Base-by-base conservation (phyloP, 1,284 basidiomycete genomes). In the Ceratobasidium sp. region DNA sequence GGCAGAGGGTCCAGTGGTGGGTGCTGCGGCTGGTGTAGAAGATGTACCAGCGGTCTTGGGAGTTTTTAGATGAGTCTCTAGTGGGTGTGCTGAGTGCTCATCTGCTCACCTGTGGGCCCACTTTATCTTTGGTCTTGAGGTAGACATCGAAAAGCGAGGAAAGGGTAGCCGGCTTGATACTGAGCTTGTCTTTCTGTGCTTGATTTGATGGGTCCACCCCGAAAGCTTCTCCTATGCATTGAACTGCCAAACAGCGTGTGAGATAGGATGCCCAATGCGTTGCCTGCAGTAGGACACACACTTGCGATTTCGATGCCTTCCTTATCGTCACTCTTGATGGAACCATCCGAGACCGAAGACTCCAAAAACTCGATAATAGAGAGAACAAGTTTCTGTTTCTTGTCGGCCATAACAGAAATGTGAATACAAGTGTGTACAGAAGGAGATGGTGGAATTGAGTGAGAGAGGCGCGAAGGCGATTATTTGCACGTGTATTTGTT, bases 171-270 rank as follows among this genome's bases (percentile, higher is more conserved):
- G 96, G 96, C 83, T 93, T 92, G 81, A 97, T 90, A 78, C 88
- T 92, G 80, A 97, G 91, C 28, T 88, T 87, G 40, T 89, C 85
- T 10, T 87, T 86, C 82, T 96, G 93, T 23, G 87, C 85, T 71
- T 90, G 83, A 85, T 96, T 89, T 3, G 90, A 88, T 44, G 94
- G 92, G 87, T 97, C 94, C 77, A 98, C 91, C 69, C 92, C 93
- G 84, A 98, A 98, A 1, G 96, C 94, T 86, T 98, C 97, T 77
- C 92, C 94, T 81, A 98, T 97, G 85, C 95, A 97, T 86, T 98
- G 96, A 80, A 96, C 96, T 97, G 84, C 13, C 13, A 69, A 44
- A 33, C 13, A 73, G 46, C 15, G 40, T 12, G 67, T 60, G 58
- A 71, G 77, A 46, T 40, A 33, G 13, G 23, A 78, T 53, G 51